These are phyloP conservation scores for Adiantum capillusveneris DNA, from an alignment of 75 land plant genomes.

Conservation along the genomic window DNA sequence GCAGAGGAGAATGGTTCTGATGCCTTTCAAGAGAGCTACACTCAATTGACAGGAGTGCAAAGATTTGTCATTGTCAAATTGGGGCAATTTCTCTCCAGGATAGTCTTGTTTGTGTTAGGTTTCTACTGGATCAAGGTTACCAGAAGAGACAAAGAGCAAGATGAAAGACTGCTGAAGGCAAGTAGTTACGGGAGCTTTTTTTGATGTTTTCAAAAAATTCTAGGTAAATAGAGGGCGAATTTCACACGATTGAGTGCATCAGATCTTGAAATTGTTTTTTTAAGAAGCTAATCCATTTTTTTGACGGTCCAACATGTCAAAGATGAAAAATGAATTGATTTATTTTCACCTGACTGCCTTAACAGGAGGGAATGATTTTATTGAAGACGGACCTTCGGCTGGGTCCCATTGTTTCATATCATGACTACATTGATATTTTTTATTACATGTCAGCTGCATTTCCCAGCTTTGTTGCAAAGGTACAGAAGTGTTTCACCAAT, in stretches of 20 bases:
- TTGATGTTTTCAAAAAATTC: no score
- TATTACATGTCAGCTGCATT: conserved; percentile 98
- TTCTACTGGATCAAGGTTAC: conserved; percentile 72
- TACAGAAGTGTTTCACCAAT: conserved; percentile 9
- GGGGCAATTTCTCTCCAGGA: conserved; percentile 65
- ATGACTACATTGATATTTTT: conserved; percentile 84
- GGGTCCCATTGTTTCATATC: conserved; percentile 86
- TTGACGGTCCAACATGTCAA: no score
- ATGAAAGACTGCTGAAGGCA: neutral
- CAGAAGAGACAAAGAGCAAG: neutral
- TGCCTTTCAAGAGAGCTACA: conserved; percentile 57
- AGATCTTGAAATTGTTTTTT: no score
- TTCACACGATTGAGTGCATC: no score
- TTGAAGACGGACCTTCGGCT: conserved; percentile 17
- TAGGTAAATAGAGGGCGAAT: no score
- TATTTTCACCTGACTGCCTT: no score
- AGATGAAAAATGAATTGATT: no score
- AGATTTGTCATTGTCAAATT: conserved; percentile 43
- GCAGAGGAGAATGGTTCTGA: neutral
- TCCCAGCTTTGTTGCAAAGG: conserved; percentile 99
- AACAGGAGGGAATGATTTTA: no score
- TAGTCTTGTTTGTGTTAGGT: conserved; percentile 65
- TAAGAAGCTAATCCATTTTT: no score
- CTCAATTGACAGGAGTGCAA: conserved; percentile 67
- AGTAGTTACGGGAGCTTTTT: no score